Conservation (phyloP, 2,329 filamentous ascomycete species). For the Thielaviopsis ethacetica region DNA sequence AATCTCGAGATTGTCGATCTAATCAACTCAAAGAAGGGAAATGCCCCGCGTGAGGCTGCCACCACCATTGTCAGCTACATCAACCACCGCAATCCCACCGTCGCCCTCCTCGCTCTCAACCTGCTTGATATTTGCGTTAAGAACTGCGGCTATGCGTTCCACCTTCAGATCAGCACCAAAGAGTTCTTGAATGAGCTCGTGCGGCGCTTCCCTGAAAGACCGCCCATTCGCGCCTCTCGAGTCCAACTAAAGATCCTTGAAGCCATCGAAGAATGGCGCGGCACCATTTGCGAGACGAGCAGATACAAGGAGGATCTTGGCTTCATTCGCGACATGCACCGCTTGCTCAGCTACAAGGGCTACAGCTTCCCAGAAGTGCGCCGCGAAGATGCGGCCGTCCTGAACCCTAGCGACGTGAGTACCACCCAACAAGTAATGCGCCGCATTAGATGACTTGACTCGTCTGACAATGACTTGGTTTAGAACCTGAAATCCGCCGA, state of each 20-base stretch:
- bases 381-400: constrained; percentile 82
- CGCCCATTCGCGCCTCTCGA: constrained; percentile 67
- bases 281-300: constrained; percentile 95
- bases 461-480: neutral
- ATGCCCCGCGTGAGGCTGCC: constrained; percentile 85
- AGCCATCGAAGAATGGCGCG: constrained; percentile 93
- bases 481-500: constrained; percentile 91
- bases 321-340: constrained; percentile 95
- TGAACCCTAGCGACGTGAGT: constrained; percentile 91
- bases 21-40: constrained; percentile 95
- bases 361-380: constrained; percentile 89
- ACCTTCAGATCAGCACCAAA: constrained; percentile 95
- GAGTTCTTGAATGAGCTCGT: constrained; percentile 98
- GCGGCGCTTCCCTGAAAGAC: constrained; percentile 83
- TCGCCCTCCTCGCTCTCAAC: constrained; percentile 75
- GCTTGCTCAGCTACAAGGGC: constrained; percentile 87
- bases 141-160: constrained; percentile 98
- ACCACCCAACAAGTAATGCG: neutral
- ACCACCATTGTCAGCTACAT: constrained; percentile 84
- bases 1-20: constrained; percentile 94
- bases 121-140: constrained; percentile 98
- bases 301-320: constrained; percentile 94
- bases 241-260: constrained; percentile 90
- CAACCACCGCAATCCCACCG: constrained; percentile 94
- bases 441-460: neutral